Evolutionary conservation across 1,284 basidiomycete species (phyloP), one percentile per base, ranked within the genome.

Genomic region (Crepidotus sp.): DNA sequence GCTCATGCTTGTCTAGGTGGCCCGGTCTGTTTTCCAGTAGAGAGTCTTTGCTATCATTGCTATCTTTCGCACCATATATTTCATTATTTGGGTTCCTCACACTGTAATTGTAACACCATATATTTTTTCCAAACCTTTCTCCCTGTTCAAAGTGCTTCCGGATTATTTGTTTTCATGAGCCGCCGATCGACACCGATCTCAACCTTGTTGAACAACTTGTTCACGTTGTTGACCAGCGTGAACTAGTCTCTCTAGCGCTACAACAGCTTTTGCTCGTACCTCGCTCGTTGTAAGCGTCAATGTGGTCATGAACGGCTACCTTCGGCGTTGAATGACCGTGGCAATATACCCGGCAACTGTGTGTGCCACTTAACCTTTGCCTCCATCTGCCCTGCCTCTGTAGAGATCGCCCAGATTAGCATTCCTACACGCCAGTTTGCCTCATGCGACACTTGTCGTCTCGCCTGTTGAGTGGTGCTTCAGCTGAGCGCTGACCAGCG

Each of bases 11-110:
- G 21, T 4, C 9, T 27, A 85, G 82, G 80, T 84, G 52, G 77
- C 79, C 58, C 73, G 74, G 65, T 80, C 78, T 58, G 76, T 84
- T 64, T 83, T 80, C 67, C 74, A 76, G 65, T 66, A 73, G 61
- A 64, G 58, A 59, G 55, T 60, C 70, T 61, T 69, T 73, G 75
- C 63, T 67, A 67, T 63, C 63, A 64, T 63, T 68, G 74, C 74
- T 77, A 77, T 78, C 74, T 79, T n/a, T 74, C 65, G 66, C 69
- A 68, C 61, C 60, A 62, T 64, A 42, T 42, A 42, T 42, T 64
- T 52, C 65, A 63, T 62, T 66, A 66, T 70, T 62, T 70, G 67
- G 71, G 70, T 63, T 65, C 27, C 66, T 55, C 53, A 39, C 48
- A 49, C 30, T 52, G 48, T 51, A 51, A 37, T 49, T 50, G 45